Evolutionary conservation across 1,284 basidiomycete species (phyloP).

Genomic region (Cystobasidiaceae sp.): DNA sequence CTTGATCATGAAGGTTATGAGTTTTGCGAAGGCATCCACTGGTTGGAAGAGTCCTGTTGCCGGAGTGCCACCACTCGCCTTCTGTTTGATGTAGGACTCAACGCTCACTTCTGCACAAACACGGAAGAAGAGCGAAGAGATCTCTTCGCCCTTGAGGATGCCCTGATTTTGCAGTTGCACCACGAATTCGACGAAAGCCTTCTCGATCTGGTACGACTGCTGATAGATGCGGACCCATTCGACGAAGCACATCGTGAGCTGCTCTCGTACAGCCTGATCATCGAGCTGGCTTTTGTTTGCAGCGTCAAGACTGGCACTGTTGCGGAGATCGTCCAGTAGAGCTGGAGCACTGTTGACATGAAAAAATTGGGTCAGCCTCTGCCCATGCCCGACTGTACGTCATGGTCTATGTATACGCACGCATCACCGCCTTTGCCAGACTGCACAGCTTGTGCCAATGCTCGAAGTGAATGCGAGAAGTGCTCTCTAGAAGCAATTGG

Average conservation of each 20-base stretch:
- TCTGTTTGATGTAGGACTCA: constrained; percentile 81
- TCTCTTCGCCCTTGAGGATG: constrained; percentile 91
- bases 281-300: constrained; percentile 36
- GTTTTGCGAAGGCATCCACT: constrained; percentile 87
- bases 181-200: constrained; percentile 95
- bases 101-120: constrained; percentile 95
- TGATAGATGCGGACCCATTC: constrained; percentile 96
- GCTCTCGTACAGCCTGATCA: constrained; percentile 49
- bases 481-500: constrained; percentile 70
- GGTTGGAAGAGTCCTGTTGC: constrained; percentile 73
- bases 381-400: neutral
- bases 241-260: constrained; percentile 56
- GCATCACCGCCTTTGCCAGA: constrained; percentile 72
- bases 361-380: neutral
- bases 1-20: constrained; percentile 98
- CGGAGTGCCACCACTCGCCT: constrained; percentile 68
- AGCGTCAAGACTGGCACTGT: constrained; percentile 43
- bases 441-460: constrained; percentile 67
- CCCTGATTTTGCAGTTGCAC: constrained; percentile 93
- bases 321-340: constrained; percentile 38
- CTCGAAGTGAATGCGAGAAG: constrained; percentile 75
- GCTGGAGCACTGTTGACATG: constrained; percentile 12
- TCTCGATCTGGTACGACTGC: constrained; percentile 81
- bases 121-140: constrained; percentile 96
- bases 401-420: constrained; percentile 51